These are phyloP conservation scores for Trichomonascus vanleenenianus DNA, from an alignment of 805 yeast species.

Conservation along the genomic window DNA sequence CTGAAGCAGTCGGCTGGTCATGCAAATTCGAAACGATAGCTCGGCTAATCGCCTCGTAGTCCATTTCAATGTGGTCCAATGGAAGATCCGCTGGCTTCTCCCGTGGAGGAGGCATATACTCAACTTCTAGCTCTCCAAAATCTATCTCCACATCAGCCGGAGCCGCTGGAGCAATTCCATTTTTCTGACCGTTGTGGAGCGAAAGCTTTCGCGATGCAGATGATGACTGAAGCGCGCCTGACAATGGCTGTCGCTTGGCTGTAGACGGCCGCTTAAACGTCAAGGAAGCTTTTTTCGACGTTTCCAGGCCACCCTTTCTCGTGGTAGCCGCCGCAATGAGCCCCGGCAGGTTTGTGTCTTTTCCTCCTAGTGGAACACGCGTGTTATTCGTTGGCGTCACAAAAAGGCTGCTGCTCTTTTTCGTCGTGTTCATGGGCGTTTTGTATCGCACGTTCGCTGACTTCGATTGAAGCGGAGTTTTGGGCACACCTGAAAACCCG, in stretches of 20 bases:
- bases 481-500: conserved; percentile 10
- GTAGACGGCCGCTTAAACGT: not conserved
- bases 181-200: no score
- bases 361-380: conserved; percentile 20
- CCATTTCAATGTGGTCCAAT: conserved; percentile 14
- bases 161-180: not conserved
- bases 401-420: not conserved
- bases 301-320: not conserved
- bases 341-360: conserved; percentile 12
- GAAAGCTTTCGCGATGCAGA: conserved; percentile 2
- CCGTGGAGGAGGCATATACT: conserved; percentile 11
- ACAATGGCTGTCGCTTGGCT: conserved; percentile 7
- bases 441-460: conserved; percentile 2
- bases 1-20: not conserved
- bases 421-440: not conserved
- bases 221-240: not conserved
- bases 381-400: conserved; percentile 11
- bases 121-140: conserved; percentile 11
- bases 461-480: conserved; percentile 7
- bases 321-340: not conserved
- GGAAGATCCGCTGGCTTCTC: conserved; percentile 10
- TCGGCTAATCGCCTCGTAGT: conserved; percentile 9
- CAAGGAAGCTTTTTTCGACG: not conserved
- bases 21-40: not conserved
- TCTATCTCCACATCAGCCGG: conserved; percentile 2